Evolutionary conservation across 371 early-diverging fungal species (phyloP), one percentile per base, ranked within the genome.

Genomic region (Mucor plumbeus): DNA sequence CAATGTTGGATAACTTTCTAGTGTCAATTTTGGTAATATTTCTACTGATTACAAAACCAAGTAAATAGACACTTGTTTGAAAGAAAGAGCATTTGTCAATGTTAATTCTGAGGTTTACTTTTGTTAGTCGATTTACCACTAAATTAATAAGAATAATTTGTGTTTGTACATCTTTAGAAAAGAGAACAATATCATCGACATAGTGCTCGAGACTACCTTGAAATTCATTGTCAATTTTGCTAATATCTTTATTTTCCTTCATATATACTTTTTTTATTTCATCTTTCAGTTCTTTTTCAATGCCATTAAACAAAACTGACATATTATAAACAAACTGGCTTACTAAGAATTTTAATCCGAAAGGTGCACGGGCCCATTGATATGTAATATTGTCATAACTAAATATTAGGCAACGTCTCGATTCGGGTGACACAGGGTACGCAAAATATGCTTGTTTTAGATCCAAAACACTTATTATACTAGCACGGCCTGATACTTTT

Each of bases 31-130:
- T 62, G 11, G 48, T 73, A n/a, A 61, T 68, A 5, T 41, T 43
- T 17, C 7, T 54, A 31, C 17, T 17, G 38, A 69, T 56, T 1
- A 13, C 15, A 38, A 73, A 69, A 3, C 73, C 69, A 13, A 73
- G 40, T 2, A 73, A 33, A 14, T 61, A 14, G 5, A 67, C 56
- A 5, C 17, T n/a, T 2, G 17, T 35, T 48, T 61, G 9, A 7
- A 19, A 36, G 15, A 59, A 68, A 33, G 56, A 34, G 14, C 63
- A 69, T 21, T 76, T 76, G 21, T 63, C 43, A 21, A 26, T 14
- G 50, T 76, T 72, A 13, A 76, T n/a, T 11, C 53, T 50, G 15
- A 76, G 41, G n/a, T 63, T 65, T 6, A 36, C 55, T 10, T 14
- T 41, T 39, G 71, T 59, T 8, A 74, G 14, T 39, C 70, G 43